Evolutionary conservation across 2,329 filamentous ascomycete species (phyloP), one percentile per base, ranked within the genome.

Genomic region (Botrytis fragariae): DNA sequence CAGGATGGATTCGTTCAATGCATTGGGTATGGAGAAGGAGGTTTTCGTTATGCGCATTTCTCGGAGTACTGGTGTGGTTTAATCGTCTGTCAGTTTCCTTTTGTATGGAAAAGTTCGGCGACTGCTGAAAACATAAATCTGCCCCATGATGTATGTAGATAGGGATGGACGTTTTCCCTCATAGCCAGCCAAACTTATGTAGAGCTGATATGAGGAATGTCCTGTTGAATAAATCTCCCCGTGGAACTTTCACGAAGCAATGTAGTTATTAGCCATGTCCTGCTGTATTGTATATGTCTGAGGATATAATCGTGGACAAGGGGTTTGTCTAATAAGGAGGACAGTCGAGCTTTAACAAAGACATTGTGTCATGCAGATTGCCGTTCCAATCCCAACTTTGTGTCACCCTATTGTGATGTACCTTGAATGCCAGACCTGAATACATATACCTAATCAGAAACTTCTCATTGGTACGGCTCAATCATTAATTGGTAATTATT

Each of bases 281-380:
- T 57, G n/a, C 48, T 25, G 20, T 25, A 10, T 44, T 57, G 29
- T 57, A 57, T 57, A 59, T 69, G 51, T 42, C 16, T 57, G 35
- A 69, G 35, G 8, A 69, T 57, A 7, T 9, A 25, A 65, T 35
- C 51, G 42, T 45, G 42, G 32, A 64, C 60, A 71, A 71, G 69
- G 44, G 42, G 42, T 51, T 71, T 71, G 42, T 63, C 37, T 29
- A 37, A 39, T 20, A 22, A 69, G n/a, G 37, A 44, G 48, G 22
- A 20, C 25, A 39, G 22, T 22, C 35, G 54, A 70, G 25, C 39
- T 8, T 45, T 42, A 67, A 75, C 69, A 75, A 75, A 72, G 73
- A 32, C 61, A 67, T 74, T 75, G 74, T 57, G 32, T 74, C 65
- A 74, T 75, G 74, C 72, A 74, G 32, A 73, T 45, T 72, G 59